Evolutionary conservation across 306 rosid genomes (phyloP).

Genomic region (Acmispon strigosus): DNA sequence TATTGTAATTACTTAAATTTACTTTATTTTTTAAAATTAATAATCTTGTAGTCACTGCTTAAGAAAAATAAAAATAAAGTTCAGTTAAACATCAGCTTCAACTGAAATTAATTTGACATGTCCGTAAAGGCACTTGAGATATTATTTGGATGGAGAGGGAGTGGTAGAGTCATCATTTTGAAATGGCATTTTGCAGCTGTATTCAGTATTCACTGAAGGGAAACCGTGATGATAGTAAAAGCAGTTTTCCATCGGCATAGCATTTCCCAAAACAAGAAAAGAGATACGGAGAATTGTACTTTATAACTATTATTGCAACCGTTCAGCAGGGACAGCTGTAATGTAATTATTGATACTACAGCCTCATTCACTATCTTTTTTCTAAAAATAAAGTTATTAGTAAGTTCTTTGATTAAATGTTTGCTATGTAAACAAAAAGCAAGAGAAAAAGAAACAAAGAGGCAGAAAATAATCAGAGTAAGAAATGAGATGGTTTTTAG

Average conservation of each 20-base stretch:
- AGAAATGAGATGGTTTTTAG: too few relatives aligned
- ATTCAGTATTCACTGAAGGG: conserved; percentile 7
- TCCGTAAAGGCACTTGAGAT: too few relatives aligned
- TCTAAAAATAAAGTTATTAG: background rate
- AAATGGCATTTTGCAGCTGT: conserved; percentile 20
- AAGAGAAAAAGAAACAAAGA: too few relatives aligned
- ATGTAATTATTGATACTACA: conserved; percentile 7
- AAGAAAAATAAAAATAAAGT: too few relatives aligned
- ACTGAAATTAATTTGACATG: too few relatives aligned
- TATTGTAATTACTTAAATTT: too few relatives aligned
- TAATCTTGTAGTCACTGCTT: too few relatives aligned
- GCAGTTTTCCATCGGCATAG: background rate
- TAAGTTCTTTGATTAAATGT: background rate
- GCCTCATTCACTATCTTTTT: background rate
- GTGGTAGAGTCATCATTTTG: background rate
- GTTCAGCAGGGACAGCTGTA: conserved; percentile 31
- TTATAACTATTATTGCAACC: conserved; percentile 15
- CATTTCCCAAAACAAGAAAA: conserved; percentile 5
- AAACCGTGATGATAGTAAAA: background rate
- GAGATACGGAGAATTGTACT: conserved; percentile 29
- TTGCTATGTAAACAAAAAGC: too few relatives aligned
- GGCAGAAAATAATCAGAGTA: too few relatives aligned
- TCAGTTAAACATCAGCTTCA: too few relatives aligned
- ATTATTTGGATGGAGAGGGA: background rate
- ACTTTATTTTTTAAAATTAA: too few relatives aligned